Evolutionary conservation across 306 rosid genomes (phyloP), one percentile per base, ranked within the genome.

Genomic region (Arachis hypogaea): DNA sequence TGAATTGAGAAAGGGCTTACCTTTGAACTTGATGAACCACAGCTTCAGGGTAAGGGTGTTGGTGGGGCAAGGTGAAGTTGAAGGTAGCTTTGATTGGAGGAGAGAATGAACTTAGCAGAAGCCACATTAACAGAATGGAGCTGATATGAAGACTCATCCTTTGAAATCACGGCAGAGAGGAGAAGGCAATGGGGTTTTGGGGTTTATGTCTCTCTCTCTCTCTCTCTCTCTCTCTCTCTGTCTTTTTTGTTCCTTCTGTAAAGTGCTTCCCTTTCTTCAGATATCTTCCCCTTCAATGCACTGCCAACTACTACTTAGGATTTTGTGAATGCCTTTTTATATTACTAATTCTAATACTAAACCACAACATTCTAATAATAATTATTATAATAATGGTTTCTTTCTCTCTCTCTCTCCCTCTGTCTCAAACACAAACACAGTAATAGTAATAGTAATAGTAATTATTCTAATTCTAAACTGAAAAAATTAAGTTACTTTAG

Each of bases 31-130:
- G 84, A 0, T 77, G 80, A 65, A 82, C 97, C 9, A 95, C 89
- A 38, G 88, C 62, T 78, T 95, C 98, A 69, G 99, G 99, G 83
- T 83, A 33, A n/a, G 92, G 93, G 59, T 92, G 95, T 41, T 89
- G 96, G 68, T 92, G 93, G 69, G 93, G 96, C 28, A 87, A 81
- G 72, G 89, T 80, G 81, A 90, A 91, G 67, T 87, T 92, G 82
- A 79, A 56, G 18, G 77, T 22, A 29, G 97, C 97, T 61, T 68
- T 59, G 64, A 81, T 68, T 74, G 65, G 80, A n/a, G 80, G n/a
- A 14, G 80, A 69, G 67, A 84, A 75, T 30, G 75, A 86, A 70
- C 73, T 81, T 3, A 84, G 63, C 71, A 79, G 66, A 74, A 91
- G 74, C 63, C 89, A 92, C 28, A 81, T 69, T 65, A 95, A 82